These are phyloP conservation scores for Pseudocercospora eumusae DNA, from an alignment of 2,329 filamentous ascomycete species.

Conservation along the genomic window DNA sequence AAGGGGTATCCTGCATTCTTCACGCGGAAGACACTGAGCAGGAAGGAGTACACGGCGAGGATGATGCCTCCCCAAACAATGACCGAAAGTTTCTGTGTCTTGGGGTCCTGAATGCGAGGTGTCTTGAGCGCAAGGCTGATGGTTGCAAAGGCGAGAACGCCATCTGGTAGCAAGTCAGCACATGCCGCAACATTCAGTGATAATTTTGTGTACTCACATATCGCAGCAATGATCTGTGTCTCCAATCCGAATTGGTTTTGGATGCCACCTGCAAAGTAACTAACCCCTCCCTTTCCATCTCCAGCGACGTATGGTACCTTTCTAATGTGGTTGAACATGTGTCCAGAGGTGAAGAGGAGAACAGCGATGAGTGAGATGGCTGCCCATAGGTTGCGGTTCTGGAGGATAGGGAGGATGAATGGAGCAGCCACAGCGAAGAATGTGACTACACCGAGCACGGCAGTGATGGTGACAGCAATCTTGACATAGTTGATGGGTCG, in stretches of 20 bases:
- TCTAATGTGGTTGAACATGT: constrained; percentile 99
- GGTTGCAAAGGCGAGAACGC: constrained; percentile 80
- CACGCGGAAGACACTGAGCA: constrained; percentile 87
- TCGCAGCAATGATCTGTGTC: constrained; percentile 88
- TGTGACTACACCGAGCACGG: constrained; percentile 69
- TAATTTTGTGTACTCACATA: constrained; percentile 67
- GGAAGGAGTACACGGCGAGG: constrained; percentile 85
- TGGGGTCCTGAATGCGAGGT: constrained; percentile 77
- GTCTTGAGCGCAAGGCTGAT: constrained; percentile 92
- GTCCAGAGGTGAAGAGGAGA: constrained; percentile 88
- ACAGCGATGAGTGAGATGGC: constrained; percentile 84
- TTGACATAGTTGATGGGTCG: constrained; percentile 87
- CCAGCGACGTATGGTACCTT: constrained; percentile 90
- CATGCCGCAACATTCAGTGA: background rate
- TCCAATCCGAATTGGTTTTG: constrained; percentile 92
- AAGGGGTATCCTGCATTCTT: constrained; percentile 98
- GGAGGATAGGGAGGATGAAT: constrained; percentile 76
- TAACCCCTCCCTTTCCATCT: constrained; percentile 81
- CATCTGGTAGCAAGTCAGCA: constrained; percentile 55
- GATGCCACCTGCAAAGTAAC: constrained; percentile 88
- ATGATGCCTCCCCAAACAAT: constrained; percentile 76
- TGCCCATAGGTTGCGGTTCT: constrained; percentile 93
- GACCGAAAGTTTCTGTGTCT: constrained; percentile 77
- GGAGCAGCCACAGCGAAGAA: constrained; percentile 70
- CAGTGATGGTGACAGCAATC: constrained; percentile 66